Conservation (phyloP, 139 green algal genomes). For the Helicosporidium sp. region DNA sequence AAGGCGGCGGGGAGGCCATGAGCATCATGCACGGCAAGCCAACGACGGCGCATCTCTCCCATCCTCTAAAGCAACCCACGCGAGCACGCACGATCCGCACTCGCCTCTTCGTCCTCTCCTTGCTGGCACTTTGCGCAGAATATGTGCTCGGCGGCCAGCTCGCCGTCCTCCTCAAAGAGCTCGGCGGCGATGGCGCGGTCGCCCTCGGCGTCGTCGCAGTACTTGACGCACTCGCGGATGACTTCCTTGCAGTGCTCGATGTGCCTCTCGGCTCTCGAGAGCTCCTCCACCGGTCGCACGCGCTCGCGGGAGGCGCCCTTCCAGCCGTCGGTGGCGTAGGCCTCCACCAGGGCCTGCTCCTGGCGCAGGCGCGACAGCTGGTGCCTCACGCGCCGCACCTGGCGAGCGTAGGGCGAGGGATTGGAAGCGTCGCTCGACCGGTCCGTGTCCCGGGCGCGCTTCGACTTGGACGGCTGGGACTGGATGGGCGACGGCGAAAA, state of each 20-base stretch:
- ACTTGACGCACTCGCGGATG: constrained; percentile 33
- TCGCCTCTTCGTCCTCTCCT: constrained; percentile 27
- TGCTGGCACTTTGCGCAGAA: constrained; percentile 55
- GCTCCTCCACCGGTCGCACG: constrained; percentile 35
- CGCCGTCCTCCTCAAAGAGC: constrained; percentile 41
- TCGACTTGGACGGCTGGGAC: background rate
- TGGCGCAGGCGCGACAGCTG: constrained; percentile 28
- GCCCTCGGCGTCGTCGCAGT: constrained; percentile 31
- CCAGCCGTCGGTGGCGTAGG: constrained; percentile 45
- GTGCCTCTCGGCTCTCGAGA: constrained; percentile 27
- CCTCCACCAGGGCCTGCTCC: constrained; percentile 26
- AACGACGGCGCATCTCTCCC: background rate
- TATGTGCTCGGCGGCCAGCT: constrained; percentile 48
- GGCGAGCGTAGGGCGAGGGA: constrained; percentile 21
- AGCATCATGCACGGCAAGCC: background rate
- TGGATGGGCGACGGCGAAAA: background rate
- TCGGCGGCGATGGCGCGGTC: constrained; percentile 16
- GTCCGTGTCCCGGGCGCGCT: too few relatives aligned
- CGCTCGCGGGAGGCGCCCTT: constrained; percentile 36
- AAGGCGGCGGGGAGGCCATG: background rate
- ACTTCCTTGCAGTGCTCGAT: constrained; percentile 30
- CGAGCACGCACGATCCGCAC: too few relatives aligned
- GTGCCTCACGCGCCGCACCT: constrained; percentile 13
- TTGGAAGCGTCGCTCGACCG: too few relatives aligned
- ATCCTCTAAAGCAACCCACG: background rate